Percentiles rank a stretch among this genome's conserved stretches.
Evolutionary conservation across 345 rosid species (phyloP).

Genomic region (Bruguiera gymnorhiza): DNA sequence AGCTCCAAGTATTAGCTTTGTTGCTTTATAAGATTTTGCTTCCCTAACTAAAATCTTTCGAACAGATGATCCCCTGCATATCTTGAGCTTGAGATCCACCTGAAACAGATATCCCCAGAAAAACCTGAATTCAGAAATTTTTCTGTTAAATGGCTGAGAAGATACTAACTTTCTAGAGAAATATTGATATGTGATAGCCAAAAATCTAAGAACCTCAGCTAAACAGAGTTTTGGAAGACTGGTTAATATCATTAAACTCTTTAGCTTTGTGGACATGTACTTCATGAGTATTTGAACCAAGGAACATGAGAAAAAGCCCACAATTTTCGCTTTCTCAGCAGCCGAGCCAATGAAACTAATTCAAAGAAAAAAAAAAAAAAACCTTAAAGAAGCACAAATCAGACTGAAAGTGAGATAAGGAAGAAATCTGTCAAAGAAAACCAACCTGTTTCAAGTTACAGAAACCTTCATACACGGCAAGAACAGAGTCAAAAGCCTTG

Average conservation of each 20-base stretch:
- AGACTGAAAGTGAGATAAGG: constrained; percentile 5
- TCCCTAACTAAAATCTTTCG: constrained; percentile 27
- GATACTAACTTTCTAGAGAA: background rate
- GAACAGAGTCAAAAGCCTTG: constrained; percentile 34
- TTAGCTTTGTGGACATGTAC: background rate
- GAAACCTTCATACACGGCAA: constrained; percentile 37
- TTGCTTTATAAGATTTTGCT: constrained; percentile 21
- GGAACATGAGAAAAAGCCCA: background rate
- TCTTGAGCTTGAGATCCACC: constrained; percentile 37
- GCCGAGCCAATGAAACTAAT: constrained; percentile 5
- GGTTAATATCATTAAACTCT: background rate
- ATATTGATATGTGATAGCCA: background rate
- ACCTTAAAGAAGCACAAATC: constrained; percentile 7
- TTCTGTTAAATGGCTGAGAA: background rate
- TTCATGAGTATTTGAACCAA: background rate
- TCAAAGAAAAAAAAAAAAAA: background rate
- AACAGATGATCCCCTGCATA: constrained; percentile 31
- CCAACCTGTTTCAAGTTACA: constrained; percentile 37
- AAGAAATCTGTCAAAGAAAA: background rate
- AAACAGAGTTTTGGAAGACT: too few relatives aligned
- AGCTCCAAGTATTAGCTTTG: constrained; percentile 25
- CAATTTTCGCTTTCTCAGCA: constrained; percentile 2
- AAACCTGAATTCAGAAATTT: background rate
- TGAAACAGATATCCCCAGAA: constrained; percentile 11
- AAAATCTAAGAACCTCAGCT: too few relatives aligned